A percentile compares a stretch with the other conserved stretches of the same genome.
Conservation (phyloP, 2,329 filamentous ascomycete genomes). For the Diaporthe longicolla region DNA sequence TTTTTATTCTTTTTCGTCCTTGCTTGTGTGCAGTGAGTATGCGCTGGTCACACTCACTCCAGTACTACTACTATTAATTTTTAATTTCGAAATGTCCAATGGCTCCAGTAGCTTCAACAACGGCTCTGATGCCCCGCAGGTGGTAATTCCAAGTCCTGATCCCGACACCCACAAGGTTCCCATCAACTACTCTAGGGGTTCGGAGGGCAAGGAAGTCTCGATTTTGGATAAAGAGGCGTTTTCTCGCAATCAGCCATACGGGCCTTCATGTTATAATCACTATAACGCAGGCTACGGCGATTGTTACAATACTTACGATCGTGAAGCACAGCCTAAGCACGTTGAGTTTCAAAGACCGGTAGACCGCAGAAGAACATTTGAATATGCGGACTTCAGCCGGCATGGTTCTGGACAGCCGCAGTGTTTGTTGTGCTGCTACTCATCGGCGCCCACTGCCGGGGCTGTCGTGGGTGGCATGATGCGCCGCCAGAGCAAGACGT, state of each 20-base stretch:
- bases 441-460: constrained; percentile 6
- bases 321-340: not conserved
- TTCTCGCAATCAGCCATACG: not conserved
- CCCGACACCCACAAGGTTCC: not conserved
- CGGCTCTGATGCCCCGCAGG: constrained; percentile 1
- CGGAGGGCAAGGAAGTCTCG: constrained; percentile 1
- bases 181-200: not conserved
- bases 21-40: not conserved
- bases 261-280: not conserved
- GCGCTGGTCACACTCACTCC: not conserved
- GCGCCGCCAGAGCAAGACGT: not conserved
- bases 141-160: not conserved
- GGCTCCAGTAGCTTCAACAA: not conserved
- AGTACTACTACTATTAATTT: not conserved
- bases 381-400: constrained; percentile 1
- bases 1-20: not conserved
- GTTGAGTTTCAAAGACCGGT: not conserved
- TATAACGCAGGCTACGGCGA: not conserved
- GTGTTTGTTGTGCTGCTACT: not conserved
- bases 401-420: constrained; percentile 1
- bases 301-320: not conserved
- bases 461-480: not conserved
- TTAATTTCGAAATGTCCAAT: constrained; percentile 5
- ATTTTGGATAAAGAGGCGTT: not conserved
- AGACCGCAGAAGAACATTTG: not conserved